These are phyloP conservation scores for Acanthamoeba healyi DNA, from an alignment of 208 protist species.

Conservation along the genomic window DNA sequence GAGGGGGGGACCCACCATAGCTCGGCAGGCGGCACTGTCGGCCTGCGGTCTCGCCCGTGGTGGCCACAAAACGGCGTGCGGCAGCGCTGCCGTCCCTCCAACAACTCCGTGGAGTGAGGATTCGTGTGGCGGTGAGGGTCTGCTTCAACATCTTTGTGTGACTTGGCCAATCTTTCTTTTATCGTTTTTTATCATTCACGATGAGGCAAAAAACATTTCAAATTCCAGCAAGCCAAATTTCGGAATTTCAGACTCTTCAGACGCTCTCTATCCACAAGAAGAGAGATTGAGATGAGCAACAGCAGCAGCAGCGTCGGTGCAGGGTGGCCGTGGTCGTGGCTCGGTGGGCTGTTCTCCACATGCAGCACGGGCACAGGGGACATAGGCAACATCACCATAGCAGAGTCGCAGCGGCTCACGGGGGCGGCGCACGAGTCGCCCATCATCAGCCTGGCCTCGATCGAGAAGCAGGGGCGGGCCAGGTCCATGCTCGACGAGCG, in stretches of 20 bases:
- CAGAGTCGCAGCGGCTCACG: not conserved
- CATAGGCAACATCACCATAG: not conserved
- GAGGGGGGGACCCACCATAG: too few species aligned
- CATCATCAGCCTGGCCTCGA: conserved; percentile 11
- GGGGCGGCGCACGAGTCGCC: not conserved
- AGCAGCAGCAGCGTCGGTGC: too few species aligned
- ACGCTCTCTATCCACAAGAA: not conserved
- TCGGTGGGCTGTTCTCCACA: not conserved
- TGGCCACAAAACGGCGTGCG: too few species aligned
- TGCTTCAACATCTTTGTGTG: too few species aligned
- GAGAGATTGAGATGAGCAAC: not conserved
- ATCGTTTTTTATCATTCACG: too few species aligned
- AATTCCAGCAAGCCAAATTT: not conserved
- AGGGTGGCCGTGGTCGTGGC: conserved; percentile 16
- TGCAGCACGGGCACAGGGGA: not conserved
- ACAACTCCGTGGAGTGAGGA: too few species aligned
- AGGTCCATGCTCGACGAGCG: not conserved
- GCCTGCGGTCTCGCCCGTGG: too few species aligned
- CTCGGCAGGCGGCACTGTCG: too few species aligned
- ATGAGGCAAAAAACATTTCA: not conserved
- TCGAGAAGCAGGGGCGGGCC: conserved; percentile 9
- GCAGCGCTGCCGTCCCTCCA: too few species aligned
- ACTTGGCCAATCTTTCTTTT: too few species aligned
- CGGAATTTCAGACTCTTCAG: too few species aligned
- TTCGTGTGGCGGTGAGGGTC: too few species aligned